Evolutionary conservation across 106 monocot species (phyloP).

Genomic region (Dactylorhiza incarnata): DNA sequence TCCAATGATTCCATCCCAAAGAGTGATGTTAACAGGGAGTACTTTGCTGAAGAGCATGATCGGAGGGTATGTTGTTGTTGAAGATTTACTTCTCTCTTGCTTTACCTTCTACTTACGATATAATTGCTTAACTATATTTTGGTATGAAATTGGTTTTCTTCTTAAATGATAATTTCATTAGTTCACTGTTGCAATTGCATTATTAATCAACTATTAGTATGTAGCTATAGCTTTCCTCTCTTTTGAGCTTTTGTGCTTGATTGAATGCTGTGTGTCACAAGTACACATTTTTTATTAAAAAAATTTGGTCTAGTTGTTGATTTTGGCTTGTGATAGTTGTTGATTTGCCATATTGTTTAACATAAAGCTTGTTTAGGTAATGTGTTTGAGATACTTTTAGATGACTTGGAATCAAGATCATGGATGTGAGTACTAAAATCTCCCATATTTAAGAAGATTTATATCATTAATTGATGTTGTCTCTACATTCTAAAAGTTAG

Average conservation of each 20-base stretch:
- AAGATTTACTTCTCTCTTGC: not conserved
- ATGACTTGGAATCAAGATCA: no score
- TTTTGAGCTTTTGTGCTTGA: not conserved
- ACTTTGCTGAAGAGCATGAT: slow-evolving; percentile 98
- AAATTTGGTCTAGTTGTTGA: no score
- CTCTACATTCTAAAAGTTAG: no score
- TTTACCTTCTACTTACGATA: not conserved
- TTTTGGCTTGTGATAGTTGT: no score
- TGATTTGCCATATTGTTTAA: no score
- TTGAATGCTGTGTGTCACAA: not conserved
- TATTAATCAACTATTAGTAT: not conserved
- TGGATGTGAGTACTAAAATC: no score
- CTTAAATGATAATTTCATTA: not conserved
- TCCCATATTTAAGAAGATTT: no score
- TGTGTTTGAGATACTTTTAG: no score
- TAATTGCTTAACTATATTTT: not conserved
- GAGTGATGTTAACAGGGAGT: slow-evolving; percentile 95
- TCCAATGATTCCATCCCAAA: slow-evolving; percentile 95
- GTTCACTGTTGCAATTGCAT: not conserved
- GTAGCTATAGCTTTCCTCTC: not conserved
- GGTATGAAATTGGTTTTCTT: not conserved
- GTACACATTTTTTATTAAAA: no score
- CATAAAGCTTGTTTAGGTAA: no score
- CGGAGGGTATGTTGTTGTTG: slow-evolving; percentile 55
- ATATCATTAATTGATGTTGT: no score